Percentiles rank a stretch among this genome's conserved stretches.
These are phyloP conservation scores for Fennellomyces sp. DNA, from an alignment of 371 early-diverging fungal genomes.

Conservation along the genomic window DNA sequence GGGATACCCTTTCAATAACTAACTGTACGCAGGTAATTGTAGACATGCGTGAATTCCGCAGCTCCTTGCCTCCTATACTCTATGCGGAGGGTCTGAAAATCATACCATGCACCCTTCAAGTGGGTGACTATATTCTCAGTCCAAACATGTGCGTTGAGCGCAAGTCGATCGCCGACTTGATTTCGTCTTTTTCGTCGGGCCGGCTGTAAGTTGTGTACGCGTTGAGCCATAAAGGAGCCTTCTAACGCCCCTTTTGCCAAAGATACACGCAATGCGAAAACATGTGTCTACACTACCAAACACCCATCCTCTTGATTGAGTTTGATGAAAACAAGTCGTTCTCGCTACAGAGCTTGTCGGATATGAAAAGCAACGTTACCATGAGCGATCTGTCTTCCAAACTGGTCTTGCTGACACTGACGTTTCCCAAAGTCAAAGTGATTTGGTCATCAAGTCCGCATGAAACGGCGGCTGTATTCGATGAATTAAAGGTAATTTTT, in stretches of 20 bases:
- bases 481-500: constrained; percentile 79
- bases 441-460: constrained; percentile 92
- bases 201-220: constrained; percentile 69
- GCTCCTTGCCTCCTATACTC: constrained; percentile 88
- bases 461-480: constrained; percentile 87
- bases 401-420: constrained; percentile 77
- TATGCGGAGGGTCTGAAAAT: constrained; percentile 81
- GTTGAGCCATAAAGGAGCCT: too few species aligned
- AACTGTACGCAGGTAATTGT: constrained; percentile 66
- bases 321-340: constrained; percentile 89
- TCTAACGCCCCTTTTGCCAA: too few species aligned
- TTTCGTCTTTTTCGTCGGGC: constrained; percentile 84
- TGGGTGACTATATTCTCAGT: constrained; percentile 96
- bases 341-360: constrained; percentile 63
- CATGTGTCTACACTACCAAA: constrained; percentile 85
- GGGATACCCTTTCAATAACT: not conserved
- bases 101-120: constrained; percentile 83
- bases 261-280: constrained; percentile 89
- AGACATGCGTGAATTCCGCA: constrained; percentile 95
- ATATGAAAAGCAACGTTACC: constrained; percentile 60
- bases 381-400: constrained; percentile 70
- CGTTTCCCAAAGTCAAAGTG: constrained; percentile 85
- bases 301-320: constrained; percentile 91
- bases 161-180: constrained; percentile 92
- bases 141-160: constrained; percentile 93